Evolutionary conservation across 2,329 filamentous ascomycete species (phyloP).

Genomic region (Aspergillus unguis): DNA sequence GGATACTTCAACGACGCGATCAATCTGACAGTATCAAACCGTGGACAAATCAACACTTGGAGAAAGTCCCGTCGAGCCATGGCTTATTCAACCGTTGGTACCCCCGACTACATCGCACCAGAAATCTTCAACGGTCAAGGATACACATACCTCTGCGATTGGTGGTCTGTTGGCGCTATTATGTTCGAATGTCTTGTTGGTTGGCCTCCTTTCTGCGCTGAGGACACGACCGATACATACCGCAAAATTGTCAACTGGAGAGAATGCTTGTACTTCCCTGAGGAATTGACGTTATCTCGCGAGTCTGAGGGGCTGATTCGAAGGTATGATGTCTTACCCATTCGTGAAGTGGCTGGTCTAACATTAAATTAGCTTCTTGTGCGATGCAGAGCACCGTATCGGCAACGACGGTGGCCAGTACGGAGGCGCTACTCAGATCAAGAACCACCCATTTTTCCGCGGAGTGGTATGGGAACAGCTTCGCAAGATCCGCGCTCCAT

Average conservation of each 20-base stretch:
- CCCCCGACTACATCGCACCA: slow-evolving; percentile 96
- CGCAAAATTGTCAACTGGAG: slow-evolving; percentile 99
- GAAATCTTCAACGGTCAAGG: slow-evolving; percentile 97
- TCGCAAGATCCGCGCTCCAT: slow-evolving; percentile 88
- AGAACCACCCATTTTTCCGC: slow-evolving; percentile 91
- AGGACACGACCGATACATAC: slow-evolving; percentile 96
- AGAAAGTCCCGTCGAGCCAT: slow-evolving; percentile 90
- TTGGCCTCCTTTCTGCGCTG: slow-evolving; percentile 98
- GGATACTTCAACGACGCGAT: slow-evolving; percentile 92
- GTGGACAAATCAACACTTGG: slow-evolving; percentile 98
- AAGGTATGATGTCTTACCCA: slow-evolving; percentile 57
- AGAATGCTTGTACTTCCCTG: slow-evolving; percentile 91
- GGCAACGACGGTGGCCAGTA: slow-evolving; percentile 60
- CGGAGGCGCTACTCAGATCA: slow-evolving; percentile 85
- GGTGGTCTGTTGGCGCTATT: slow-evolving; percentile 98
- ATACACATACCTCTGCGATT: slow-evolving; percentile 96
- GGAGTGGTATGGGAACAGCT: slow-evolving; percentile 94
- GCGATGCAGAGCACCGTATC: slow-evolving; percentile 87
- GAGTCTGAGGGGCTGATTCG: slow-evolving; percentile 91
- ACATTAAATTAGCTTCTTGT: slow-evolving; percentile 68
- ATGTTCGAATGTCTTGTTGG: slow-evolving; percentile 99
- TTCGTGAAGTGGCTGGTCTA: slow-evolving; percentile 16
- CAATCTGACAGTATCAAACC: slow-evolving; percentile 95
- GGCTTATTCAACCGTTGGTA: slow-evolving; percentile 97
- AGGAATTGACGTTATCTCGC: slow-evolving; percentile 81